A percentile compares a stretch with the other conserved stretches of the same genome.
Conservation (phyloP, 495 filamentous ascomycete species). For the Penicillium ochrochloron region DNA sequence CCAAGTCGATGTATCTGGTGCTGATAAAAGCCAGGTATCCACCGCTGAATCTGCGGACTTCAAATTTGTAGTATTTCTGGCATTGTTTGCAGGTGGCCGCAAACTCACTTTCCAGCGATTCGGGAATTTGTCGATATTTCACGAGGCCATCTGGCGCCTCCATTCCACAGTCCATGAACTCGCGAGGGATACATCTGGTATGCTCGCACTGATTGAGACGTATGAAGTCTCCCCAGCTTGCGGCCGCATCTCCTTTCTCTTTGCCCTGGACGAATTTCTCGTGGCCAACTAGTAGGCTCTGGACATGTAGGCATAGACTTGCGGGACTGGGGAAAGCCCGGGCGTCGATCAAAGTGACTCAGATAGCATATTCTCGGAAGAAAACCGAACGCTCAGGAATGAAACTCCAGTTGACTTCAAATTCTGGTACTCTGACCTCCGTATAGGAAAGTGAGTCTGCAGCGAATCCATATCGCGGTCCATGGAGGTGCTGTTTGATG, state of each 20-base stretch:
- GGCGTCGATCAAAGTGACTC: background rate
- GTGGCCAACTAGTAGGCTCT: background rate
- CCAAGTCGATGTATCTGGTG: background rate
- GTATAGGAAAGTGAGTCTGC: background rate
- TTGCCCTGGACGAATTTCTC: background rate
- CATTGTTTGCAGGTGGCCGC: background rate
- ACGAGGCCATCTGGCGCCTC: too few relatives aligned
- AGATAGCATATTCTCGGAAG: background rate
- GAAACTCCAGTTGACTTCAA: background rate
- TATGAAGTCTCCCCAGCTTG: background rate
- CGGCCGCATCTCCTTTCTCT: background rate
- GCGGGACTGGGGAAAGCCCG: background rate
- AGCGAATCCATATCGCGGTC: background rate
- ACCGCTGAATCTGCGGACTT: background rate
- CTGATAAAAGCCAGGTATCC: background rate
- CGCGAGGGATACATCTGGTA: background rate
- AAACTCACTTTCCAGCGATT: background rate
- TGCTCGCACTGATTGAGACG: background rate
- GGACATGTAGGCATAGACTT: background rate
- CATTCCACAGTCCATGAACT: background rate
- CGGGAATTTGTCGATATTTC: background rate
- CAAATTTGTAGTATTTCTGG: background rate
- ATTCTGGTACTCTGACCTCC: background rate
- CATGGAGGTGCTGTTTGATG: background rate
- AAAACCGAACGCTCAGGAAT: background rate